Percentiles rank a stretch among this genome's conserved stretches.
phyloP scores from a whole-genome alignment of 805 yeast species.

The Priceomyces castillae region DNA sequence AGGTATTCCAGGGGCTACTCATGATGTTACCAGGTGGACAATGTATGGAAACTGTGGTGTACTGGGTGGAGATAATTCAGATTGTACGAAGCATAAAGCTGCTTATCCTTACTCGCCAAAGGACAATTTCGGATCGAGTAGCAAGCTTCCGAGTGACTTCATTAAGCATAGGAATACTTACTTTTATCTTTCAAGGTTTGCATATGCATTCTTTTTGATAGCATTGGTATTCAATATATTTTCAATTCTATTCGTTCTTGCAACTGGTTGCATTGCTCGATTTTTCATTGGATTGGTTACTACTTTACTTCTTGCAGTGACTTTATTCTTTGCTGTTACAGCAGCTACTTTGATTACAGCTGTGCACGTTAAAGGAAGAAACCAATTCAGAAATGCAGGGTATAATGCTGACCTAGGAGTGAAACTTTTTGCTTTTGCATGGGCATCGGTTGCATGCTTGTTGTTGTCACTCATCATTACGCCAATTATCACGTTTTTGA shows the following conservation, averaged over 20 bases:
- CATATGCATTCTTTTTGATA: conserved; percentile 35
- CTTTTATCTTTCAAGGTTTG: conserved; percentile 60
- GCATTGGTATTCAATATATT: conserved; percentile 60
- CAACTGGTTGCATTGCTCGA: neutral
- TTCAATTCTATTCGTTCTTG: conserved; percentile 33
- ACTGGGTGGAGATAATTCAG: conserved; percentile 13
- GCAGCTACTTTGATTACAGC: conserved; percentile 54
- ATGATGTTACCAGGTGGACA: conserved; percentile 25
- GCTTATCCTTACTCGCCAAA: conserved; percentile 33
- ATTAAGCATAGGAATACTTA: conserved; percentile 46
- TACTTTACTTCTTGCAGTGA: conserved; percentile 3
- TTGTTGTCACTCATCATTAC: conserved; percentile 9
- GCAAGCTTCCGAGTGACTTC: conserved; percentile 51
- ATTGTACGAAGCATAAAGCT: conserved; percentile 19
- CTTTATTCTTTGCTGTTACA: conserved; percentile 43
- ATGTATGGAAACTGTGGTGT: conserved; percentile 24
- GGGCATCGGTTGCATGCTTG: conserved; percentile 47
- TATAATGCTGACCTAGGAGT: conserved; percentile 43
- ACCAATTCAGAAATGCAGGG: conserved; percentile 45
- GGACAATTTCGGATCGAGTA: conserved; percentile 20
- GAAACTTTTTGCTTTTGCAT: conserved; percentile 56
- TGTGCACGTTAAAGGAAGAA: conserved; percentile 52
- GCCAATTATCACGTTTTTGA: neutral
- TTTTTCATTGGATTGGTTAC: conserved; percentile 1
- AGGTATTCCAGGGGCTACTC: conserved; percentile 11